Conservation (phyloP, 768 basidiomycete genomes). For the Infundibulicybe gibba region DNA sequence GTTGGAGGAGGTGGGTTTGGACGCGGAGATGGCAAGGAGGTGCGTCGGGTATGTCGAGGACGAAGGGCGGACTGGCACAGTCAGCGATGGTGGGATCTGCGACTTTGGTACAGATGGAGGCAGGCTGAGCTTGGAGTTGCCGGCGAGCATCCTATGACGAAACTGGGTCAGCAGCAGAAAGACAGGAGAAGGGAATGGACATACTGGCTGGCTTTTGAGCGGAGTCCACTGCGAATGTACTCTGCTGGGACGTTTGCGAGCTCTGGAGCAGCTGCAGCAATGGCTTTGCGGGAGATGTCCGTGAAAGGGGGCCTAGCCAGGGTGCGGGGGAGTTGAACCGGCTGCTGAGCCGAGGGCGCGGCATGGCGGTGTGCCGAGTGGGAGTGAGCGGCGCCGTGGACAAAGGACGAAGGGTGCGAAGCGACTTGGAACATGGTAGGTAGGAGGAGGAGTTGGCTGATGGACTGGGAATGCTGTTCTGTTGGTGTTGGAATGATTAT, state of each 20-base stretch:
- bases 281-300: slow-evolving; percentile 54
- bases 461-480: slow-evolving; percentile 4
- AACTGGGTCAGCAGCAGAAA: slow-evolving; percentile 11
- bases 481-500: slow-evolving; percentile 3
- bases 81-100: slow-evolving; percentile 58
- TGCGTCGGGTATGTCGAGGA: slow-evolving; percentile 46
- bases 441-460: slow-evolving; percentile 2
- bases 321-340: slow-evolving; percentile 67
- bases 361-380: slow-evolving; percentile 27
- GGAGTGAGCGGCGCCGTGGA: slow-evolving; percentile 18
- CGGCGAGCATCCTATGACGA: slow-evolving; percentile 47
- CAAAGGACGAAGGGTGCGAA: slow-evolving; percentile 36
- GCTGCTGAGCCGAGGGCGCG: slow-evolving; percentile 14
- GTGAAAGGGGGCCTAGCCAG: slow-evolving; percentile 59
- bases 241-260: slow-evolving; percentile 61
- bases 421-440: slow-evolving; percentile 45
- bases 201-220: slow-evolving; percentile 38
- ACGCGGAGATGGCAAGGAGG: slow-evolving; percentile 51
- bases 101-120: slow-evolving; percentile 66
- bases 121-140: slow-evolving; percentile 48
- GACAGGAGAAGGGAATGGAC: slow-evolving; percentile 18
- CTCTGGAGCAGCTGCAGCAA: slow-evolving; percentile 66
- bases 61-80: slow-evolving; percentile 33
- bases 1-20: slow-evolving; percentile 36
- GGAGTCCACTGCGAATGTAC: slow-evolving; percentile 65